A percentile compares a stretch with the other conserved stretches of the same genome.
Conservation (phyloP, 1,284 basidiomycete genomes). For the Ustilago shanxiensis region DNA sequence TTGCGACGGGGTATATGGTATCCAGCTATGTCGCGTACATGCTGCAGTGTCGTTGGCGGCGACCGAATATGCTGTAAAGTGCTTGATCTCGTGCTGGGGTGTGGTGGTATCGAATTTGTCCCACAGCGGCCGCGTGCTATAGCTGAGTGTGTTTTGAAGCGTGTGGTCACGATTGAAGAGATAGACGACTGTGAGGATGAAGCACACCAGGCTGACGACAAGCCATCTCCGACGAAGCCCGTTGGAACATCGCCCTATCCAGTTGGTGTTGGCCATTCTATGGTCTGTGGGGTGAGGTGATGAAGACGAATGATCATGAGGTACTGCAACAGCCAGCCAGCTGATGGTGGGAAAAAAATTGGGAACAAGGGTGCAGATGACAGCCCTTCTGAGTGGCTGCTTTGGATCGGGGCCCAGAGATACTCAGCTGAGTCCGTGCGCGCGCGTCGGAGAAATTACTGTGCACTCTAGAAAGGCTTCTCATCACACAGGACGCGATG, state of each 20-base stretch:
- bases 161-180: slow-evolving; percentile 30
- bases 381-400: no score
- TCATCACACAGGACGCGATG: no score
- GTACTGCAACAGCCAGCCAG: no score
- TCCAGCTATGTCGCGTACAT: slow-evolving; percentile 76
- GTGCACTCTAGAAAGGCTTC: no score
- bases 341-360: not conserved
- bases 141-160: slow-evolving; percentile 68
- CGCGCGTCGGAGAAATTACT: no score
- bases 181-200: slow-evolving; percentile 10
- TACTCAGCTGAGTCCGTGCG: no score
- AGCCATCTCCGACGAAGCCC: slow-evolving; percentile 17
- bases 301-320: not conserved
- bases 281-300: not conserved
- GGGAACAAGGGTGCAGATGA: no score
- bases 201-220: slow-evolving; percentile 5
- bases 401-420: no score
- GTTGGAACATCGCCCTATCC: not conserved
- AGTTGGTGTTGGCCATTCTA: not conserved
- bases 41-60: slow-evolving; percentile 71
- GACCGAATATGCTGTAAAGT: slow-evolving; percentile 76
- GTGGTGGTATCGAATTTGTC: slow-evolving; percentile 68
- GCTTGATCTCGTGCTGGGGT: slow-evolving; percentile 72
- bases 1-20: slow-evolving; percentile 21
- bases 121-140: slow-evolving; percentile 78